Evolutionary conservation across 2,329 filamentous ascomycete genomes (phyloP).

Genomic region (Rhynchosporium agropyri): DNA sequence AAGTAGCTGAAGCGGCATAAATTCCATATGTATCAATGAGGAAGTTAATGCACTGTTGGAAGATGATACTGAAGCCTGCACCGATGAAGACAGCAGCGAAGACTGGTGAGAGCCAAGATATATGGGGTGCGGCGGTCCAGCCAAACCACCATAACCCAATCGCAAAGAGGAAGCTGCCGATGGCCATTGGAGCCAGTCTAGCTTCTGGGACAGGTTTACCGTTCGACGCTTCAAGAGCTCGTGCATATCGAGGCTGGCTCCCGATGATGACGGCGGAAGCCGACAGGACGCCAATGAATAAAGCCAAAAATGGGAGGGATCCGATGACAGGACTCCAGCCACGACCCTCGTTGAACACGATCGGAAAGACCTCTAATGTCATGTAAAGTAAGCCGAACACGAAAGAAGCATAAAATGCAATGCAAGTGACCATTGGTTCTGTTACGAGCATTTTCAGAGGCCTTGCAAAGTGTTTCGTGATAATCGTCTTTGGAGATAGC

Average conservation of each 20-base stretch:
- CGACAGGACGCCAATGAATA: constrained; percentile 48
- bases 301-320: constrained; percentile 62
- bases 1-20: constrained; percentile 50
- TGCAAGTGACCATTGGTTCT: constrained; percentile 65
- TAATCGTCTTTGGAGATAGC: constrained; percentile 34
- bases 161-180: constrained; percentile 40
- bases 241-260: constrained; percentile 38
- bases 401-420: constrained; percentile 70
- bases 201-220: constrained; percentile 49
- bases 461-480: constrained; percentile 39
- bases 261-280: constrained; percentile 53
- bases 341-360: constrained; percentile 66
- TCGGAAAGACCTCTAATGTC: constrained; percentile 57
- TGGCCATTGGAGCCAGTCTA: constrained; percentile 53
- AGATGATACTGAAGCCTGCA: constrained; percentile 41
- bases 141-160: constrained; percentile 41
- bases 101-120: constrained; percentile 36
- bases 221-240: constrained; percentile 39
- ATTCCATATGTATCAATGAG: constrained; percentile 50
- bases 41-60: constrained; percentile 41
- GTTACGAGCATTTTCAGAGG: constrained; percentile 54
- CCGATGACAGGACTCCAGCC: constrained; percentile 60
- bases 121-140: constrained; percentile 35
- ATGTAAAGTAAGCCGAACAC: constrained; percentile 72
- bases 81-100: constrained; percentile 38